phyloP scores from a whole-genome alignment of 306 rosid genomes.

The Rosa persica region DNA sequence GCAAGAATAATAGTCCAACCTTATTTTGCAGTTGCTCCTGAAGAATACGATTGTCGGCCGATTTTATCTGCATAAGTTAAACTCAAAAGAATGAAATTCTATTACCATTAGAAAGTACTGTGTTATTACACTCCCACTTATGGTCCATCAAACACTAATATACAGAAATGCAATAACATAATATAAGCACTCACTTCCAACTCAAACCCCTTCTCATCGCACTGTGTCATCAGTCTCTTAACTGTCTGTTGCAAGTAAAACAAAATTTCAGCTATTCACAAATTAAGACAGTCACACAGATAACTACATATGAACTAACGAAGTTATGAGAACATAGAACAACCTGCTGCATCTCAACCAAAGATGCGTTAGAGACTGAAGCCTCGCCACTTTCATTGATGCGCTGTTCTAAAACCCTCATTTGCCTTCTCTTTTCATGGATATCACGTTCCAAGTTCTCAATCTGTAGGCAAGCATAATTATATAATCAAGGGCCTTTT shows the following conservation, averaged over 20 bases:
- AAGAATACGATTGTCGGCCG: conserved; percentile 95
- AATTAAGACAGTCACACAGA: not conserved
- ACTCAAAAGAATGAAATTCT: not conserved
- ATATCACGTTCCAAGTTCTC: conserved; percentile 87
- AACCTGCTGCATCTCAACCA: conserved; percentile 99
- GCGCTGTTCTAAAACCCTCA: conserved; percentile 80
- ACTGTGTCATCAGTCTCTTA: conserved; percentile 79
- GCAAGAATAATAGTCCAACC: conserved; percentile 41
- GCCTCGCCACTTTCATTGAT: conserved; percentile 81
- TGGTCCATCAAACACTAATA: conserved; percentile 23
- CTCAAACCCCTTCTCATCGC: conserved; percentile 91
- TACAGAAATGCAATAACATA: not conserved
- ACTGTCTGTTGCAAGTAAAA: conserved; percentile 65
- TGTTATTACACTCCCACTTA: not conserved
- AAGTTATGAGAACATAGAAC: conserved; percentile 20
- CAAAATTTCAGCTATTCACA: not conserved
- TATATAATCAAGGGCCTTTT: conserved; percentile 1
- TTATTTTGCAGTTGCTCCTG: conserved; percentile 91
- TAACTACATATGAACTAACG: not conserved
- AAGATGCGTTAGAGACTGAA: conserved; percentile 67
- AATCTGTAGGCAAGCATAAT: conserved; percentile 49
- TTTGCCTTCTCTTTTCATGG: conserved; percentile 85
- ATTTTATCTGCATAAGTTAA: conserved; percentile 61
- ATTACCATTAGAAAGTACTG: not conserved
- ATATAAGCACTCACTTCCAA: conserved; percentile 71